Evolutionary conservation across 1,284 basidiomycete species (phyloP), one percentile per base, ranked within the genome.

Genomic region (Taiwanofungus camphoratus): DNA sequence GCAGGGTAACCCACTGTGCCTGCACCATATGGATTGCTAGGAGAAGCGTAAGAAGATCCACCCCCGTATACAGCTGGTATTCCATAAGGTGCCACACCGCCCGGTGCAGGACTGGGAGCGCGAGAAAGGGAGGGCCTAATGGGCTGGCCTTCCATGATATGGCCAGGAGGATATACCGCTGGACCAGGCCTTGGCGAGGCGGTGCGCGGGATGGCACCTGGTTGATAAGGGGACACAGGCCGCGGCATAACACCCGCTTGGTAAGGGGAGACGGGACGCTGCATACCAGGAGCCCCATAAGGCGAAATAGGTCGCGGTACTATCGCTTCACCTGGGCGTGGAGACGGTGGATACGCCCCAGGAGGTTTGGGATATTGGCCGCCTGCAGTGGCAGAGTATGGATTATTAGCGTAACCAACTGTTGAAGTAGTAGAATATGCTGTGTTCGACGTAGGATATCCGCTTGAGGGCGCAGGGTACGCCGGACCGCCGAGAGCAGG

Each of bases 61-160:
- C 36, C 36, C 26, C 8, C 7, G 34, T 21, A 7, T 8, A 18
- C n/a, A 12, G 5, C 7, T 6, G 7, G 18, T 12, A 13, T 18
- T 8, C 39, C 44, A 21, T 43, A 47, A 12, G 46, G 44, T 6
- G 13, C 26, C n/a, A 27, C 39, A 30, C 50, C 53, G 34, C 52
- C 52, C 3, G 59, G 57, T 22, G 51, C 50, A 1, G 61, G 57
- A 24, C 53, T 58, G 12, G 52, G 45, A 3, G 49, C 52, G n/a
- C 57, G 55, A 11, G 56, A 56, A 33, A 51, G 36, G n/a, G 47
- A 29, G 9, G 29, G 39, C 12, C 48, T 34, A 12, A 55, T 45
- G 12, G 54, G 49, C 39, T 57, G 48, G 23, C 54, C 58, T 26
- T 58, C 58, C 39, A 59, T 52, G 27, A 59, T 46, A 36, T 59